Percentiles rank a stretch among this genome's conserved stretches.
Conservation (phyloP, 2,329 filamentous ascomycete genomes). For the Ceratocystis papillata region DNA sequence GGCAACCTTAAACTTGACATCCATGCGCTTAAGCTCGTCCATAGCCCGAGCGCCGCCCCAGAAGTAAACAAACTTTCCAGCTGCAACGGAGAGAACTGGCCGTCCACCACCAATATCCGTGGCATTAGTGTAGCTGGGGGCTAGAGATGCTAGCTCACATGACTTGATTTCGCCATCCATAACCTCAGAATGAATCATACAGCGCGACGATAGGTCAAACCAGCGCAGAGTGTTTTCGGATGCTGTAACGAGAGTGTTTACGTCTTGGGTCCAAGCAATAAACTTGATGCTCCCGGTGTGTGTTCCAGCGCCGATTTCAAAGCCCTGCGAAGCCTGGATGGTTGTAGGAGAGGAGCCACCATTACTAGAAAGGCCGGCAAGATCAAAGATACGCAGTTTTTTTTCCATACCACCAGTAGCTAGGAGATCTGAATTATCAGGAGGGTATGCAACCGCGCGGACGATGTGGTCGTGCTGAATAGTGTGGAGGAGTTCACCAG, state of each 20-base stretch:
- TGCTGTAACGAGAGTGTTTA: slow-evolving; percentile 80
- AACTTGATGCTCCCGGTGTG: slow-evolving; percentile 89
- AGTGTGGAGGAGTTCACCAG: slow-evolving; percentile 76
- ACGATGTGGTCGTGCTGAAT: slow-evolving; percentile 93
- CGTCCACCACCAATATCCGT: slow-evolving; percentile 55
- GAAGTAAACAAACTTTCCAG: slow-evolving; percentile 90
- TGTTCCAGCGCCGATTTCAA: slow-evolving; percentile 76
- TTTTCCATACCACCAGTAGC: slow-evolving; percentile 95
- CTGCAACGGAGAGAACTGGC: slow-evolving; percentile 74
- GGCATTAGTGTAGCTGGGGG: slow-evolving; percentile 46
- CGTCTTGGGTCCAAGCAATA: slow-evolving; percentile 85
- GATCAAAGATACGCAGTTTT: slow-evolving; percentile 86
- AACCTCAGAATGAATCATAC: slow-evolving; percentile 62
- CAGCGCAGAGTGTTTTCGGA: slow-evolving; percentile 86
- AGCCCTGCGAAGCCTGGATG: slow-evolving; percentile 52
- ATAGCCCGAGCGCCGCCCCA: slow-evolving; percentile 67
- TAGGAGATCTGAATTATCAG: slow-evolving; percentile 68
- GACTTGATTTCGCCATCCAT: slow-evolving; percentile 81
- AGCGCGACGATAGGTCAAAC: slow-evolving; percentile 75
- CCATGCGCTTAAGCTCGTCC: slow-evolving; percentile 63
- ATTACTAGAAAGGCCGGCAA: slow-evolving; percentile 47
- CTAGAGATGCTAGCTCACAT: slow-evolving; percentile 72
- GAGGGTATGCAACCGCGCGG: slow-evolving; percentile 79
- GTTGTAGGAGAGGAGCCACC: slow-evolving; percentile 26
- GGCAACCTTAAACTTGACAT: slow-evolving; percentile 73